Evolutionary conservation across 192 early-diverging fungal species (phyloP).

Genomic region (Mortierella hygrophila): DNA sequence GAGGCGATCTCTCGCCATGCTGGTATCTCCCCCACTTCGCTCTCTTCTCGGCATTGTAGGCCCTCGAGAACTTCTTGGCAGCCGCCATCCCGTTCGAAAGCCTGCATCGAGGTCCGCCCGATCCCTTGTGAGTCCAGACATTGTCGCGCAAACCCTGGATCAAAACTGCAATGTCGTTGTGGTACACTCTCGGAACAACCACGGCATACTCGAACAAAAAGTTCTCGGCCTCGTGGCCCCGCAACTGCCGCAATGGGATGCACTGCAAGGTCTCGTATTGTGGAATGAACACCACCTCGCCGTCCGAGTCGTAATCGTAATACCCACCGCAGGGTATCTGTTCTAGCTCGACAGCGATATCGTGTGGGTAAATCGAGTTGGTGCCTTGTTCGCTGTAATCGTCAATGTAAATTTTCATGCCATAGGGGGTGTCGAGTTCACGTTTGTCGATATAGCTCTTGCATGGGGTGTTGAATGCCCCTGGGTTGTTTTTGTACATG

Average conservation of each 20-base stretch:
- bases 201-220: slow-evolving; percentile 14
- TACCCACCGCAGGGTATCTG: too few relatives aligned
- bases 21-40: background rate
- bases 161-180: slow-evolving; percentile 23
- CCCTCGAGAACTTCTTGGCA: background rate
- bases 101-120: background rate
- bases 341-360: too few relatives aligned
- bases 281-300: too few relatives aligned
- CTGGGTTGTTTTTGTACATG: background rate
- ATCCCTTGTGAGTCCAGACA: background rate
- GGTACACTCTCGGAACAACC: background rate
- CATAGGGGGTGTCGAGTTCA: background rate
- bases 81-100: background rate
- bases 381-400: background rate
- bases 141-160: background rate
- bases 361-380: too few relatives aligned
- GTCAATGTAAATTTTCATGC: background rate
- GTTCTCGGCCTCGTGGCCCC: background rate
- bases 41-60: background rate
- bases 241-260: background rate
- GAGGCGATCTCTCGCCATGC: background rate
- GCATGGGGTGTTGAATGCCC: background rate
- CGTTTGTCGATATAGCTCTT: background rate
- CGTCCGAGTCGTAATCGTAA: too few relatives aligned
- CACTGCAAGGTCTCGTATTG: background rate